Evolutionary conservation across 2,329 filamentous ascomycete genomes (phyloP), one percentile per base, ranked within the genome.

Genomic region (Gaeumannomyces tritici): DNA sequence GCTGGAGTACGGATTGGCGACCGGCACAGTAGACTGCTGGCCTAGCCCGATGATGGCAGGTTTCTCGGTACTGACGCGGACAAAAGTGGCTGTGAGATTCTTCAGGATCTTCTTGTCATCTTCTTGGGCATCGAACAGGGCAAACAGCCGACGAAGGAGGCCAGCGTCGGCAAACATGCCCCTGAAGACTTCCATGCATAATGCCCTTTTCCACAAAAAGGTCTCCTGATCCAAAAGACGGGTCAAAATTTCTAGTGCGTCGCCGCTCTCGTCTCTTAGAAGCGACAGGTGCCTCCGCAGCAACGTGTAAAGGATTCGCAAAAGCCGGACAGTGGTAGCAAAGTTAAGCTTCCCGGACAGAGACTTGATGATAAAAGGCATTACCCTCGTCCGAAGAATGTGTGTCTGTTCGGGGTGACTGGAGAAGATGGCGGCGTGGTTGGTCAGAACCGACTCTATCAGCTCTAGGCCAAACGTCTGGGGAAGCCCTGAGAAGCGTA

Each of bases 151-250:
- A 55, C 95, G 81, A 2, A 97, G 80, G 27, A 96, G 80, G 13
- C 83, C 82, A 47, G 91, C 85, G 64, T 98, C 92, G 0, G 89
- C 82, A 74, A 96, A 96, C 8, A 98, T 83, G 8, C 89, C 89
- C 62, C 90, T 85, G 68, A 97, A 91, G 0, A 97, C 85, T 71
- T 99, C 95, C 84, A 99, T 90, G 65, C 91, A 96, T 7, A 98
- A 75, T 0, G 91, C 88, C 63, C 93, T 83, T 73, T 93, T 97
- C 95, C 96, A 99, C 5, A 87, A 70, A 0, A 86, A 80, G 2
- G 88, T 86, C 66, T 98, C 95, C 60, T 93, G 90, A 70, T 99
- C 95, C 18, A 98, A 81, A 65, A 96, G 83, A 66, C 96, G 89
- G 2, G 90, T 96, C 56, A 98, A 76, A 27, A 96, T 82, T 18